Percentiles rank a stretch among this genome's conserved stretches.
These are phyloP conservation scores for Phalaenopsis equestris DNA, from an alignment of 106 monocot species.

Conservation along the genomic window DNA sequence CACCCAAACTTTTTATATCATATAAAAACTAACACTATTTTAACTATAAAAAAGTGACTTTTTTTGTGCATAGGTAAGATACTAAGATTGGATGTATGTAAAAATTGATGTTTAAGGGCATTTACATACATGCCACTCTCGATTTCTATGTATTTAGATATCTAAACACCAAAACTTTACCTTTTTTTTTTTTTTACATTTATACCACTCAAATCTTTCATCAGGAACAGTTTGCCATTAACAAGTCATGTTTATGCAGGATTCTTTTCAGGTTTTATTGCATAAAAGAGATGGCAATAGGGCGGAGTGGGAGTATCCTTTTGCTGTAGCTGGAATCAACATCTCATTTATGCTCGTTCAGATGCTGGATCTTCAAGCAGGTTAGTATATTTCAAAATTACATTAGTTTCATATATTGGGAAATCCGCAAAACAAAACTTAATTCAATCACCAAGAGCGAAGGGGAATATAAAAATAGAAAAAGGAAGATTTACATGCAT, in stretches of 20 bases:
- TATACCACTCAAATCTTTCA: too few relatives aligned
- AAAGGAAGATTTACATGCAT: background rate
- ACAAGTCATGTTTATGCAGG: slow-evolving; percentile 18
- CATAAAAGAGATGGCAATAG: slow-evolving; percentile 53
- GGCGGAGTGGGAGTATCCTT: slow-evolving; percentile 80
- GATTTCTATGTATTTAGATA: background rate
- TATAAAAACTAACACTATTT: too few relatives aligned
- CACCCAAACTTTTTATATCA: too few relatives aligned
- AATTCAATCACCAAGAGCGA: background rate
- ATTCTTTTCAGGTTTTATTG: slow-evolving; percentile 52
- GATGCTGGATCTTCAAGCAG: slow-evolving; percentile 65
- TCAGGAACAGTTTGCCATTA: too few relatives aligned
- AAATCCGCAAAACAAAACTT: background rate
- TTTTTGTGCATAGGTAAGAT: too few relatives aligned
- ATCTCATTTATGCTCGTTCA: slow-evolving; percentile 61
- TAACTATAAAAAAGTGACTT: too few relatives aligned
- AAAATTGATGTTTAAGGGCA: too few relatives aligned
- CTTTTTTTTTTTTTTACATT: too few relatives aligned
- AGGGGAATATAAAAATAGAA: background rate
- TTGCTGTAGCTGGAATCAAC: slow-evolving; percentile 68
- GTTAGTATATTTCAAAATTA: slow-evolving; percentile 13
- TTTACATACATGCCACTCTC: background rate
- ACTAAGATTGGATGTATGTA: too few relatives aligned
- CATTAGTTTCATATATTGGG: background rate
- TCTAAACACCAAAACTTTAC: too few relatives aligned